Conservation (phyloP, 2,329 filamentous ascomycete genomes). For the Fusarium neocosmosporiellum region DNA sequence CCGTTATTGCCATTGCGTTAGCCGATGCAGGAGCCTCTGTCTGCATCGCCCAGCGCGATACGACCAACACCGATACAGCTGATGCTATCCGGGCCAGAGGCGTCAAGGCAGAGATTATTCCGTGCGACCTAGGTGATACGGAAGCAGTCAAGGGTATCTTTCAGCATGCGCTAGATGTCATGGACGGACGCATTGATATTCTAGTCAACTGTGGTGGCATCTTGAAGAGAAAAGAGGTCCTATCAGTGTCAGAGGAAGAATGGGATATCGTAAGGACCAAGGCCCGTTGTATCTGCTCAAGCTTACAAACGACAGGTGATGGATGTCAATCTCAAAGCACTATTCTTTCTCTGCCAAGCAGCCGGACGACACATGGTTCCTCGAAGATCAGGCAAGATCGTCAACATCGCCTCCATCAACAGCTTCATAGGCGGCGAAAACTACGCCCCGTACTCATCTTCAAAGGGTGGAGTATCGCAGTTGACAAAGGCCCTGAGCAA, state of each 20-base stretch:
- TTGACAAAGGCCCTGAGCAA: neutral
- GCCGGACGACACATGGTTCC: neutral
- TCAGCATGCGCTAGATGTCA: neutral
- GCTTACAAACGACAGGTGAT: neutral
- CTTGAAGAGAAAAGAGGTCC: neutral
- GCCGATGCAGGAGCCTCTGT: neutral
- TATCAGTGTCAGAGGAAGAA: neutral
- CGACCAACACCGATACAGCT: neutral
- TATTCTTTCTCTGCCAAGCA: neutral
- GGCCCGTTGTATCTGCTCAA: accelerated
- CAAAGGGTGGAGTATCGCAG: neutral
- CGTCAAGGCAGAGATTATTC: neutral
- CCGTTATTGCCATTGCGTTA: neutral
- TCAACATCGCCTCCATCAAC: neutral
- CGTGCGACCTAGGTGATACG: neutral
- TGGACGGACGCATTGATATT: neutral
- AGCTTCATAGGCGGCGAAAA: neutral
- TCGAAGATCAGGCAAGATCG: neutral
- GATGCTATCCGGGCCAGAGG: neutral
- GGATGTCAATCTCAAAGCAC: neutral
- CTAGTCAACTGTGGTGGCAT: neutral
- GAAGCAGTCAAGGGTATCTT: neutral
- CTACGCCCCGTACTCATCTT: neutral
- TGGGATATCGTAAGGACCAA: neutral
- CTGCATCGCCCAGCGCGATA: neutral